Evolutionary conservation across 768 basidiomycete species (phyloP).

Genomic region (Phylloporus rhodoxanthus): DNA sequence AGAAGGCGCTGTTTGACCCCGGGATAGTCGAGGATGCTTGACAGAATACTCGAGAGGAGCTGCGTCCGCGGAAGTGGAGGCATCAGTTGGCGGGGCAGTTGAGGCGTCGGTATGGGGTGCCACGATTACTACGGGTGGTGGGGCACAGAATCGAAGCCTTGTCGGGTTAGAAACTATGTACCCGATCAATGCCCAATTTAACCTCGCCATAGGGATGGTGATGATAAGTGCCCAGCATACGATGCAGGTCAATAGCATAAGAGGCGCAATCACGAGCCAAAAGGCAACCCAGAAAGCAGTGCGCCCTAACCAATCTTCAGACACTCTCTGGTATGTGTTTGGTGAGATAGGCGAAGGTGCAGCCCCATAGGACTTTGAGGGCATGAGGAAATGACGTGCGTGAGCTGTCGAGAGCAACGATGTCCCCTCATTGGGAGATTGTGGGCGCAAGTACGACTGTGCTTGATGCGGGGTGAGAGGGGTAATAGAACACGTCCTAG

Average conservation of each 20-base stretch:
- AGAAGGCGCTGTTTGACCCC: slow-evolving; percentile 84
- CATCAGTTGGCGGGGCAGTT: slow-evolving; percentile 4
- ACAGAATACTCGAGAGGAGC: slow-evolving; percentile 49
- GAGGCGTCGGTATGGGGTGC: slow-evolving; percentile 25
- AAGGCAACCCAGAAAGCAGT: slow-evolving; percentile 80
- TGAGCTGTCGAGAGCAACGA: slow-evolving; percentile 35
- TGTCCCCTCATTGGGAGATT: slow-evolving; percentile 41
- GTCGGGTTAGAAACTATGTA: slow-evolving; percentile 75
- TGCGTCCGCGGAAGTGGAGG: slow-evolving; percentile 8
- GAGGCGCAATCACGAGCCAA: slow-evolving; percentile 73
- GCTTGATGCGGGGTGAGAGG: slow-evolving; percentile 30
- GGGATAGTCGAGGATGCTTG: slow-evolving; percentile 68
- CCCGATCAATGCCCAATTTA: slow-evolving; percentile 91
- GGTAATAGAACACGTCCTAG: slow-evolving; percentile 41
- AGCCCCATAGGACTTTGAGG: slow-evolving; percentile 71
- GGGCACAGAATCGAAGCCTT: slow-evolving; percentile 86
- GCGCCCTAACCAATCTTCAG: slow-evolving; percentile 56
- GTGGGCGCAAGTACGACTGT: slow-evolving; percentile 9
- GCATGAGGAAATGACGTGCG: slow-evolving; percentile 31
- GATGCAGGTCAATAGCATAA: slow-evolving; percentile 81
- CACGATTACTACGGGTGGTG: slow-evolving; percentile 65
- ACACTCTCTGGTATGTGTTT: slow-evolving; percentile 19
- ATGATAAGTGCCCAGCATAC: slow-evolving; percentile 94
- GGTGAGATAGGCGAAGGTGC: slow-evolving; percentile 30
- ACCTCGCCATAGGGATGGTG: slow-evolving; percentile 96